Evolutionary conservation across 306 rosid genomes (phyloP).

Genomic region (Prunus salicina): DNA sequence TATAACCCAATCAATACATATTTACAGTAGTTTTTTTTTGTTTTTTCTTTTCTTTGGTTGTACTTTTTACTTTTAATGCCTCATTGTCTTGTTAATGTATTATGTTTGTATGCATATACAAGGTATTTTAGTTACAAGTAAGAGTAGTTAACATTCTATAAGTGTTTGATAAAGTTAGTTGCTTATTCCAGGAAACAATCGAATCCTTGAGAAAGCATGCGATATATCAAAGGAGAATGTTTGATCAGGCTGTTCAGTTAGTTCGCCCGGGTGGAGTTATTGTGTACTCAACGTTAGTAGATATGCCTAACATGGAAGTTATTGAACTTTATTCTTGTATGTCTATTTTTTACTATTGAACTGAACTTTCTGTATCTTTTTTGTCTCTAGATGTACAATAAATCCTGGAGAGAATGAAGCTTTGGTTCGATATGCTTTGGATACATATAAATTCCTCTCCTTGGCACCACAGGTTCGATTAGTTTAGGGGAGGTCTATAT

Average conservation of each 20-base stretch:
- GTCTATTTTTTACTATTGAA: constrained; percentile 13
- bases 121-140: neutral
- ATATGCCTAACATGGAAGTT: neutral
- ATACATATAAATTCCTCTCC: constrained; percentile 68
- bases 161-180: neutral
- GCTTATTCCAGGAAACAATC: constrained; percentile 64
- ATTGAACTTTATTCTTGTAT: neutral
- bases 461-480: constrained; percentile 79
- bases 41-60: neutral
- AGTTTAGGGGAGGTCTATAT: neutral
- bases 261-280: constrained; percentile 81
- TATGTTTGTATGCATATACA: neutral
- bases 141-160: neutral
- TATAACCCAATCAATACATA: constrained; percentile 5
- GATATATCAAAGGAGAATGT: constrained; percentile 81
- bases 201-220: constrained; percentile 72
- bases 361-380: constrained; percentile 9
- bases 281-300: constrained; percentile 90
- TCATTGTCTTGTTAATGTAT: neutral
- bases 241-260: constrained; percentile 92
- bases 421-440: constrained; percentile 89
- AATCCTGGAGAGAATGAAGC: constrained; percentile 99
- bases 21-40: neutral
- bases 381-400: constrained; percentile 67
- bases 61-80: neutral